Conservation (phyloP, 148 eudicot genomes). For the Cornus controversa region DNA sequence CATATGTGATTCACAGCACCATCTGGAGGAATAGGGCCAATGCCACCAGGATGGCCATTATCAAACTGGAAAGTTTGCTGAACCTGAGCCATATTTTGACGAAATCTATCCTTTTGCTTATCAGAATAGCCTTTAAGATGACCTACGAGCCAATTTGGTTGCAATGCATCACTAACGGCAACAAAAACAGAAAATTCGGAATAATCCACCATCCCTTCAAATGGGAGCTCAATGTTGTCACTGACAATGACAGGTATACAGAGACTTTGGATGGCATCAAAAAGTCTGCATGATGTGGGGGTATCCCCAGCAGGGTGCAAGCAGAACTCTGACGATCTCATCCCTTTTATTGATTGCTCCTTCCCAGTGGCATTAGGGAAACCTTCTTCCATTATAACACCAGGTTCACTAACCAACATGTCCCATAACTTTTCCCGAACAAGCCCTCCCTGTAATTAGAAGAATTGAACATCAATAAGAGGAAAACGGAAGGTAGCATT, state of each 20-base stretch:
- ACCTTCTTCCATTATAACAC: conserved; percentile 92
- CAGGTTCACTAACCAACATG: conserved; percentile 61
- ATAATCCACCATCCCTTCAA: conserved; percentile 87
- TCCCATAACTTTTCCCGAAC: conserved; percentile 90
- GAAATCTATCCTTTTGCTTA: conserved; percentile 47
- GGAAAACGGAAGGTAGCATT: background rate
- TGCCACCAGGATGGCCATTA: conserved; percentile 72
- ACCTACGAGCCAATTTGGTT: conserved; percentile 72
- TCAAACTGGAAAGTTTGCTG: conserved; percentile 70
- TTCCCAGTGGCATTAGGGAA: conserved; percentile 95
- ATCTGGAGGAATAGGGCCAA: conserved; percentile 67
- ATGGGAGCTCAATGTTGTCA: conserved; percentile 84
- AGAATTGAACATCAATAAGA: background rate
- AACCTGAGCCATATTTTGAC: conserved; percentile 68
- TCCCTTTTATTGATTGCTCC: conserved; percentile 87
- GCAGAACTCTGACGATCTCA: conserved; percentile 93
- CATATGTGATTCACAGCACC: conserved; percentile 92
- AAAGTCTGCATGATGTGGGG: conserved; percentile 93
- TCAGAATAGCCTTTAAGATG: conserved; percentile 61
- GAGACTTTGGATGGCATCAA: conserved; percentile 94
- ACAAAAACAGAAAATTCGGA: conserved; percentile 80
- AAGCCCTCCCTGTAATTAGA: conserved; percentile 62
- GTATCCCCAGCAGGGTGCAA: conserved; percentile 99
- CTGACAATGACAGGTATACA: conserved; percentile 93
- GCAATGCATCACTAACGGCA: conserved; percentile 67